Conservation (phyloP, 768 basidiomycete genomes). For the Kwoniella bestiolae region DNA sequence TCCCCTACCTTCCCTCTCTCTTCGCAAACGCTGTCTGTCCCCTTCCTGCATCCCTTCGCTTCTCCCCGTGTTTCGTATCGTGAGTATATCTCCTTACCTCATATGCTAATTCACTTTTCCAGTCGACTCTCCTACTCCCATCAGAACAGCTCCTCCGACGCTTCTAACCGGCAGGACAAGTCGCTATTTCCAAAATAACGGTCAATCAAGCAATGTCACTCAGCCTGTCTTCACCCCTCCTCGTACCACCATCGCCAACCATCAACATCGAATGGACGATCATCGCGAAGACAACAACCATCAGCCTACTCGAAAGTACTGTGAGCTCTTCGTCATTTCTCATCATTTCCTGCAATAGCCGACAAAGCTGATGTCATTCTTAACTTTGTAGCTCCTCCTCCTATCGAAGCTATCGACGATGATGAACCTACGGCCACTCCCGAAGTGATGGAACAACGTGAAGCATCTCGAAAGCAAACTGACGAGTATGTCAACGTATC, state of each 20-base stretch:
- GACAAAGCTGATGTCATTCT: not conserved
- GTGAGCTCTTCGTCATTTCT: not conserved
- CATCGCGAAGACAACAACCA: not conserved
- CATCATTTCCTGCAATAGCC: too few species aligned
- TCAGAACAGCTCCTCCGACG: not conserved
- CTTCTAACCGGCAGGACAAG: not conserved
- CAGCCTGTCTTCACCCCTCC: not conserved
- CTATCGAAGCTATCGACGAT: not conserved
- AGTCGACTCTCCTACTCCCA: not conserved
- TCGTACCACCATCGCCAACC: not conserved
- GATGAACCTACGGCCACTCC: conserved; percentile 28
- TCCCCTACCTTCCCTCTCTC: too few species aligned
- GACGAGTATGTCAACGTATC: conserved; percentile 71
- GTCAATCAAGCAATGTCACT: not conserved
- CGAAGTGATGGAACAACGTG: conserved; percentile 22
- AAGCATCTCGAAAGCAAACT: conserved; percentile 45
- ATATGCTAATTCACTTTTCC: not conserved
- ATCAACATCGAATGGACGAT: not conserved
- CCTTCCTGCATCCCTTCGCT: too few species aligned
- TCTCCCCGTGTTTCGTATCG: too few species aligned
- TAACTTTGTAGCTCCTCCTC: not conserved
- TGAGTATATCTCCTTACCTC: too few species aligned
- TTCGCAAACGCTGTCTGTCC: too few species aligned
- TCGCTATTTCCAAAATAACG: not conserved
- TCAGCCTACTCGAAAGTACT: not conserved